Percentiles rank a stretch among this genome's conserved stretches.
Evolutionary conservation across 768 basidiomycete genomes (phyloP).

Genomic region (Suillus americanus): DNA sequence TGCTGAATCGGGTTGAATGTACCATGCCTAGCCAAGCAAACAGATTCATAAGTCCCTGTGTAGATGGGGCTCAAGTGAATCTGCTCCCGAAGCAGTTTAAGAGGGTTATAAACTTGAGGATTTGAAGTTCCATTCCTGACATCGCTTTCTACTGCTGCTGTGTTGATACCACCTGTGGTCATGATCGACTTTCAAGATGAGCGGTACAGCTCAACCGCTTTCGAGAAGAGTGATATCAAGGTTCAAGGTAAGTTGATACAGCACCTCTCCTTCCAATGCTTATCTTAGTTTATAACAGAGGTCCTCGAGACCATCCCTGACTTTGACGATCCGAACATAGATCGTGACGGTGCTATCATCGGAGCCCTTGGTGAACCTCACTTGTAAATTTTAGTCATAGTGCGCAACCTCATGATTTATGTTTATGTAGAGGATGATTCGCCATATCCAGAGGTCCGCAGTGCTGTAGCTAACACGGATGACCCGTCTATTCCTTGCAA

Average conservation of each 20-base stretch:
- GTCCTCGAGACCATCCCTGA: conserved; percentile 11
- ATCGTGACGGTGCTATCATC: conserved; percentile 15
- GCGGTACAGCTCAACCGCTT: conserved; percentile 7
- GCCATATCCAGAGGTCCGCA: conserved; percentile 81
- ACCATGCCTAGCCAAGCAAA: no score
- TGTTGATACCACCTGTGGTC: background rate
- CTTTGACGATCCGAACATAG: conserved; percentile 40
- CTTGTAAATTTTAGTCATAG: background rate
- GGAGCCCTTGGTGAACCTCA: conserved; percentile 19
- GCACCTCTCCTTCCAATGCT: background rate
- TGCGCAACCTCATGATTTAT: conserved; percentile 15
- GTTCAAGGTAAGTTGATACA: conserved; percentile 7
- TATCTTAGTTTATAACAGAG: conserved; percentile 4
- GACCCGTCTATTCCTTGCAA: conserved; percentile 63
- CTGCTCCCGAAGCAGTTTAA: conserved; percentile 6
- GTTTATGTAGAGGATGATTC: conserved; percentile 61
- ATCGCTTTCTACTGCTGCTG: no score
- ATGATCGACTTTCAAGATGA: conserved; percentile 13
- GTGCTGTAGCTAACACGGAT: conserved; percentile 73
- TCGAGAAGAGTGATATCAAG: conserved; percentile 15
- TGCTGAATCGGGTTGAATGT: no score
- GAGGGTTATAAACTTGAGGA: background rate
- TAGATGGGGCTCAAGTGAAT: background rate
- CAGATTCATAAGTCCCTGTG: no score
- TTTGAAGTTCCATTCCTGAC: background rate